phyloP scores from a whole-genome alignment of 352 stramenopile species.

The Albugo candida region DNA sequence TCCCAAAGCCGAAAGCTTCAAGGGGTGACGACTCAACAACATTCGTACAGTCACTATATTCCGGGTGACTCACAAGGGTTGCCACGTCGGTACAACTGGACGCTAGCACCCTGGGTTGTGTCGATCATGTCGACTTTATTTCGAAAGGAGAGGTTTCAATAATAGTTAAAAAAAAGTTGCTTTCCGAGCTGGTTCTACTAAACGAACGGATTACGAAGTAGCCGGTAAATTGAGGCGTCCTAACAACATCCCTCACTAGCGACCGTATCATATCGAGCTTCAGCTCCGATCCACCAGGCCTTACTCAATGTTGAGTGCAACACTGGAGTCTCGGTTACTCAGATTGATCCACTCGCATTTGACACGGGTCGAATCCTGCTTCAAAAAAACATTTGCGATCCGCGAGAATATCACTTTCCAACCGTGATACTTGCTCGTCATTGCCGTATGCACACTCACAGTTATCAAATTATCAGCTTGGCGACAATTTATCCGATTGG shows the following conservation, averaged over 20 bases:
- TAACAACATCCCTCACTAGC: not conserved
- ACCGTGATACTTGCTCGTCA: conserved; percentile 12
- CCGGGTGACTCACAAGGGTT: too few species aligned
- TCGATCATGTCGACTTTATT: too few species aligned
- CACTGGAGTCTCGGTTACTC: conserved; percentile 70
- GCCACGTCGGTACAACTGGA: too few species aligned
- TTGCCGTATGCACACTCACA: not conserved
- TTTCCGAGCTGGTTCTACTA: too few species aligned
- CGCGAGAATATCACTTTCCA: conserved; percentile 27
- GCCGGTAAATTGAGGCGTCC: too few species aligned
- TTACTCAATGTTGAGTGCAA: conserved; percentile 51
- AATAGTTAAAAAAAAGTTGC: too few species aligned
- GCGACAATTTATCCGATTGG: conserved; percentile 33
- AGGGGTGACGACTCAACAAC: too few species aligned
- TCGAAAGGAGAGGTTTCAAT: too few species aligned
- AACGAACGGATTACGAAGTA: too few species aligned
- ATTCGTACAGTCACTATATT: too few species aligned
- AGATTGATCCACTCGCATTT: conserved; percentile 70
- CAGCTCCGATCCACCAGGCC: conserved; percentile 71
- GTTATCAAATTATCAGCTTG: conserved; percentile 14
- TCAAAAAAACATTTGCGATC: conserved; percentile 23
- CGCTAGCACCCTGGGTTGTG: too few species aligned
- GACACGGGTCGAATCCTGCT: conserved; percentile 63
- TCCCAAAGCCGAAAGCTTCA: too few species aligned
- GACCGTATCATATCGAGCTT: conserved; percentile 36